Base-by-base conservation (phyloP, 352 stramenopile species). In the Elongisporangium prolatum region DNA sequence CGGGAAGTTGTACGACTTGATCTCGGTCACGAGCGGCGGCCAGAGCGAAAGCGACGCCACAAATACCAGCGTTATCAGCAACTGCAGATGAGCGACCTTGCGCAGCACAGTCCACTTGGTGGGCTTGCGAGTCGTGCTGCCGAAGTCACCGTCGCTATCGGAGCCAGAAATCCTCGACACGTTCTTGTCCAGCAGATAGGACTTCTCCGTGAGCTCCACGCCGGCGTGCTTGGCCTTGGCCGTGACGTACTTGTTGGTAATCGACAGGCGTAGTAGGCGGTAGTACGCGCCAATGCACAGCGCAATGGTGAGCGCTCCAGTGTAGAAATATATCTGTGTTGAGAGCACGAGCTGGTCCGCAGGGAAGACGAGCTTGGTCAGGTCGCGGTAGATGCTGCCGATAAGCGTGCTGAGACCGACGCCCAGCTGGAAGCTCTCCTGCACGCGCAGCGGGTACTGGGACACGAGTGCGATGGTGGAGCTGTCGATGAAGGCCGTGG, bases 251-350 rank as follows among this genome's bases (percentile, higher is more conserved):
- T 82, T 80, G 9, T 72, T 72, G 13, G 84, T 86, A 59, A 93
- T 81, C 40, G 59, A 50, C 21, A 93, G 63, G 4, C 52, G 38
- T 58, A 89, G 72, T 14, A 91, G 57, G 49, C 77, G 80, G 61
- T 86, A 90, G 63, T 90, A 95, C 22, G 83, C 83, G 24, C 67
- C 50, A 38, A 95, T 89, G 65, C 83, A 95, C 21, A 91, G 62
- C 40, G 65, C 76, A 56, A 95, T 91, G 5, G 86, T 92, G 44
- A 93, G 54, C 7, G 81, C 86, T 37, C 86, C 86, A 0, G 75
- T 84, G 61, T 93, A 93, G 63, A 93, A 93, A 73, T 92, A 95
- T 48, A 92, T 84, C 38, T 90, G 70, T 38, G 80, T 89, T 48
- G 80, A 92, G 4, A 67, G 54, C 38, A 95, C 64, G 50, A 93